A percentile compares a stretch with the other conserved stretches of the same genome.
Evolutionary conservation across 1,284 basidiomycete genomes (phyloP).

Genomic region (Afroboletus lepidellus): DNA sequence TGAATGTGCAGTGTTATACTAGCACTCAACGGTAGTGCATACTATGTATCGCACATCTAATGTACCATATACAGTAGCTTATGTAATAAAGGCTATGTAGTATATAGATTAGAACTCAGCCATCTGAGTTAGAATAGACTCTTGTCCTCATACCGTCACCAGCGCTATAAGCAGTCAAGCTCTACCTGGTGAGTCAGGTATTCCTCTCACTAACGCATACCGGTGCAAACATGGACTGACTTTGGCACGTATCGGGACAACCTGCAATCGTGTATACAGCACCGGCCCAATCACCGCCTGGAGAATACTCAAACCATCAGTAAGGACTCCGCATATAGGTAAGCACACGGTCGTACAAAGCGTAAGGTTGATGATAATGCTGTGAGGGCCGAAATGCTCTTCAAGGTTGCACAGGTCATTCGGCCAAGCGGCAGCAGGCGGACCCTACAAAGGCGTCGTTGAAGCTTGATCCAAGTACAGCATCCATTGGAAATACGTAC

Average conservation of each 20-base stretch:
- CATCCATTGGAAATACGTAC: constrained; percentile 11
- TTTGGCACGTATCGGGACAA: constrained; percentile 34
- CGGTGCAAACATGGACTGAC: constrained; percentile 17
- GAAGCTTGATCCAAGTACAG: background rate
- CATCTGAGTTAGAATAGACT: too few species aligned
- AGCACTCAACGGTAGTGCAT: too few species aligned
- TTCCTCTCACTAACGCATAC: too few species aligned
- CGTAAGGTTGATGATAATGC: constrained; percentile 41
- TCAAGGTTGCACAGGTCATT: constrained; percentile 33
- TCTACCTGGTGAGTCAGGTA: too few species aligned
- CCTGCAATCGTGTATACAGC: constrained; percentile 29
- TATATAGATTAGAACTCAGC: too few species aligned
- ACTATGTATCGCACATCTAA: too few species aligned
- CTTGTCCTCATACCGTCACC: too few species aligned
- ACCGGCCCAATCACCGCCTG: constrained; percentile 45
- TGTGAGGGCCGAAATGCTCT: constrained; percentile 34
- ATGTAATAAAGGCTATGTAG: too few species aligned
- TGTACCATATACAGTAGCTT: too few species aligned
- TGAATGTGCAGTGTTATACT: too few species aligned
- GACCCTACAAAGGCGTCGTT: constrained; percentile 26
- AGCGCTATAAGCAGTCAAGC: too few species aligned
- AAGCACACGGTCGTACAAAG: constrained; percentile 28
- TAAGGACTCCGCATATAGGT: background rate
- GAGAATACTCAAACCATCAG: background rate
- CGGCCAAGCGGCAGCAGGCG: constrained; percentile 37